Percentiles rank a stretch among this genome's conserved stretches.
Conservation (phyloP, 148 eudicot genomes). For the Rhododendron griersonianum region DNA sequence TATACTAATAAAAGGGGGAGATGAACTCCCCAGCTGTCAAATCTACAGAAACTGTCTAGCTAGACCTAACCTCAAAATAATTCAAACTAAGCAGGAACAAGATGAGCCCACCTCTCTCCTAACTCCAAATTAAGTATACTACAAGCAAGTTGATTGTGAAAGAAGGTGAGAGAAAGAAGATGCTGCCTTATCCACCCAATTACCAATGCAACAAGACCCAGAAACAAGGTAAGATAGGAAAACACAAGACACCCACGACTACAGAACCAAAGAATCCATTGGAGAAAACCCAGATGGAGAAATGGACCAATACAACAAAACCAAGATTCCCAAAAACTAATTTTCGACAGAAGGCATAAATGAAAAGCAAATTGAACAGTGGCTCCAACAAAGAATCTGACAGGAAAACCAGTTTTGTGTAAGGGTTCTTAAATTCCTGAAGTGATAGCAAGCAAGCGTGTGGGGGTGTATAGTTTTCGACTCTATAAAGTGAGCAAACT, state of each 20-base stretch:
- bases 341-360: slow-evolving; percentile 6
- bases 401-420: background rate
- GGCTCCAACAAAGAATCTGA: slow-evolving; percentile 9
- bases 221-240: slow-evolving; percentile 20
- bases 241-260: slow-evolving; percentile 17
- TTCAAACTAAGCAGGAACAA: slow-evolving; percentile 12
- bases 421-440: slow-evolving; percentile 3
- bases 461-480: slow-evolving; percentile 21
- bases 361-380: slow-evolving; percentile 4
- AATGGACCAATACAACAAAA: slow-evolving; percentile 21
- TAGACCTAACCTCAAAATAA: slow-evolving; percentile 15
- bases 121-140: slow-evolving; percentile 11
- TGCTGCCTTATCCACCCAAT: slow-evolving; percentile 36
- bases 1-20: background rate
- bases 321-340: slow-evolving; percentile 14
- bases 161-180: slow-evolving; percentile 16
- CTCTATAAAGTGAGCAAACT: slow-evolving; percentile 6
- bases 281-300: slow-evolving; percentile 38
- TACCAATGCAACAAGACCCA: slow-evolving; percentile 18
- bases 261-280: slow-evolving; percentile 35
- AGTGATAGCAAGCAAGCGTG: slow-evolving; percentile 11
- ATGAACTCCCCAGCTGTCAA: slow-evolving; percentile 23
- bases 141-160: slow-evolving; percentile 21
- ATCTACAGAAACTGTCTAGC: slow-evolving; percentile 23
- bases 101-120: slow-evolving; percentile 6